Base-by-base conservation (phyloP, 108 stramenopile genomes). In the Cyclotella atomus region DNA sequence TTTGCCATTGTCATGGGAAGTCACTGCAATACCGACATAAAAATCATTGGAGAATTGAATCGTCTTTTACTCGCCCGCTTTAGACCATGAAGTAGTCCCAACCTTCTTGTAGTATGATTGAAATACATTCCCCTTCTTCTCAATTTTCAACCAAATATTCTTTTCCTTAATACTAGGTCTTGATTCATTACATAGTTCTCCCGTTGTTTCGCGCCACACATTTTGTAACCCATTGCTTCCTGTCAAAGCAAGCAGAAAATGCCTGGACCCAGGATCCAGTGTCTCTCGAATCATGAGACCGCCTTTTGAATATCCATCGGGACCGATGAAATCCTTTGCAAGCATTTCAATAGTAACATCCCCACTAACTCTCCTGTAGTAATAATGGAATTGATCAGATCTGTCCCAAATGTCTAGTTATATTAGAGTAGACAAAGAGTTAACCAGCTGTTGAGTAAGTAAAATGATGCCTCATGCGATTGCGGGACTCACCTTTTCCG, bases 281-380 rank as follows among this genome's bases (percentile, higher is more conserved):
- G 47, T 15, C 28, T 72, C 71, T 12, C 71, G 71, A 2, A 72
- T 52, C 71, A 72, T 72, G 29, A 72, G 0, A 16, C 71, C 71
- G 3, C 49, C 64, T 25, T 72, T 72, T 17, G 12, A 1, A 38
- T 45, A 14, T 5, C 7, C 7, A 12, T 12, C 12, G 12, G 27
- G 0, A n/a, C 30, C 59, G 19, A 28, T 46, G 36, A 49, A 49
- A n/a, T 19, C n/a, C 4, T 49, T n/a, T 17, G n/a, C 47, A 49
- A 49, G n/a, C 17, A 49, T 17, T 49, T 49, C 16, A 49, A n/a
- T n/a, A 4, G 9, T 4, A 4, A 49, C n/a, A n/a, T 49, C 47
- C n/a, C 47, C 47, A 49, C n/a, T 49, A 17, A 17, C n/a, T n/a
- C 16, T 4, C 4, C n/a, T n/a, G n/a, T 49, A 49, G 10, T n/a